Evolutionary conservation across 2,329 filamentous ascomycete genomes (phyloP).

Genomic region (Cladosporium colombiae): DNA sequence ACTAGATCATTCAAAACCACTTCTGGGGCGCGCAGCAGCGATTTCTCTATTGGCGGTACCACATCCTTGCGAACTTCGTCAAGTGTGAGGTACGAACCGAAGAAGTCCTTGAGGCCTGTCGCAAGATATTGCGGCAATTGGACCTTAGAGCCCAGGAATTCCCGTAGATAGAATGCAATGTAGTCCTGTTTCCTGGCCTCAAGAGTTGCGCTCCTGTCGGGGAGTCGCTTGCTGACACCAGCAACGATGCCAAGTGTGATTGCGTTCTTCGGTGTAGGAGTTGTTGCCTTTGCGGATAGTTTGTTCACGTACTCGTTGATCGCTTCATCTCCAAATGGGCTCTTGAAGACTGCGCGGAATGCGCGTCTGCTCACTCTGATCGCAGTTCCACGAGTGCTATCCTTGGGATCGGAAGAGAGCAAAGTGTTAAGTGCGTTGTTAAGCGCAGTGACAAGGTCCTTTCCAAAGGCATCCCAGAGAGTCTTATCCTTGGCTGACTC

Average conservation of each 20-base stretch:
- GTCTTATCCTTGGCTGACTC: slow-evolving; percentile 61
- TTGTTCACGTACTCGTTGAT: slow-evolving; percentile 64
- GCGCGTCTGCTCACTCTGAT: slow-evolving; percentile 76
- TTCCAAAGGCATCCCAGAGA: slow-evolving; percentile 64
- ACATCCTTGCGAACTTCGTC: slow-evolving; percentile 76
- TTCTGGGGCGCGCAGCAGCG: slow-evolving; percentile 84
- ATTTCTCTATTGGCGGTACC: slow-evolving; percentile 82
- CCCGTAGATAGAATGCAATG: slow-evolving; percentile 80
- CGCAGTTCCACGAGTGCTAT: slow-evolving; percentile 70
- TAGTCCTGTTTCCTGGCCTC: slow-evolving; percentile 69
- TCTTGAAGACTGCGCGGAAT: slow-evolving; percentile 70
- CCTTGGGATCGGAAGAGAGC: slow-evolving; percentile 64
- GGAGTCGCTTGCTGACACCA: slow-evolving; percentile 77
- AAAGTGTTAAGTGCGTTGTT: slow-evolving; percentile 78
- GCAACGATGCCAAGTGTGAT: slow-evolving; percentile 81
- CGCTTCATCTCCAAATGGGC: slow-evolving; percentile 59
- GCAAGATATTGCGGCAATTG: slow-evolving; percentile 71
- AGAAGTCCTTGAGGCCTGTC: slow-evolving; percentile 77
- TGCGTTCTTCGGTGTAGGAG: slow-evolving; percentile 69
- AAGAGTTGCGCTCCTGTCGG: slow-evolving; percentile 62
- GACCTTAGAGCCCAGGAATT: slow-evolving; percentile 77
- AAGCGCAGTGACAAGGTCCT: slow-evolving; percentile 67
- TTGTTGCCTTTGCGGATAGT: slow-evolving; percentile 67
- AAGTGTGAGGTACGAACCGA: slow-evolving; percentile 68
- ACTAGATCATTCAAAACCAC: slow-evolving; percentile 80